A percentile compares a stretch with the other conserved stretches of the same genome.
phyloP scores from a whole-genome alignment of 352 stramenopile species.

The Peronospora tabacina region DNA sequence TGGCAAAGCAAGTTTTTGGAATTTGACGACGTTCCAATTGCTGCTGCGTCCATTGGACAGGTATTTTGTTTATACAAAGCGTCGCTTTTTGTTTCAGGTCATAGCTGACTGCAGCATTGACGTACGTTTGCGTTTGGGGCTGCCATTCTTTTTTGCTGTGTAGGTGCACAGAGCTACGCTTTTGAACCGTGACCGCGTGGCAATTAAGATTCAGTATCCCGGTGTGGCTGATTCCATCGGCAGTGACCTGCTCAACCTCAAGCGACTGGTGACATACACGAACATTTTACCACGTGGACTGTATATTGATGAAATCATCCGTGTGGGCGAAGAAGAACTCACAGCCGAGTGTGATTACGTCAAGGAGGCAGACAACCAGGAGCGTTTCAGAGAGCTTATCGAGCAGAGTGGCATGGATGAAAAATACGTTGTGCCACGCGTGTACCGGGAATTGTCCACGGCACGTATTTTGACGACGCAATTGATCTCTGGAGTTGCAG shows the following conservation, averaged over 20 bases:
- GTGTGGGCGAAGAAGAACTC: conserved; percentile 94
- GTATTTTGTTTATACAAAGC: conserved; percentile 15
- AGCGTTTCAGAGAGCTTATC: conserved; percentile 86
- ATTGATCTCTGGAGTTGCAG: conserved; percentile 90
- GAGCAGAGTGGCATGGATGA: conserved; percentile 38
- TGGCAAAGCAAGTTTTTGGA: conserved; percentile 90
- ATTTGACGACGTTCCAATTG: conserved; percentile 95
- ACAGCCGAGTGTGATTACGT: conserved; percentile 96
- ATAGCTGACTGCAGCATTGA: background rate
- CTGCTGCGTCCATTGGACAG: conserved; percentile 96
- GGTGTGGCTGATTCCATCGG: conserved; percentile 96
- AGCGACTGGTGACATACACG: conserved; percentile 92
- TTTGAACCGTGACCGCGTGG: conserved; percentile 81
- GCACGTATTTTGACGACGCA: conserved; percentile 91
- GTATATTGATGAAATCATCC: conserved; percentile 98
- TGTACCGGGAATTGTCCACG: conserved; percentile 90
- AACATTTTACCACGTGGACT: conserved; percentile 91
- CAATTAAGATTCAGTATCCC: conserved; percentile 99
- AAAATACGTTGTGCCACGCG: conserved; percentile 87
- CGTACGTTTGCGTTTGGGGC: background rate
- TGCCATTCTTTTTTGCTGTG: background rate
- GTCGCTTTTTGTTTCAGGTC: background rate
- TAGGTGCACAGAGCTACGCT: conserved; percentile 91
- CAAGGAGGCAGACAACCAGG: conserved; percentile 90
- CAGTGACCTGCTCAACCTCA: conserved; percentile 95